These are phyloP conservation scores for Mycena alexandri DNA, from an alignment of 768 basidiomycete genomes.

Conservation along the genomic window DNA sequence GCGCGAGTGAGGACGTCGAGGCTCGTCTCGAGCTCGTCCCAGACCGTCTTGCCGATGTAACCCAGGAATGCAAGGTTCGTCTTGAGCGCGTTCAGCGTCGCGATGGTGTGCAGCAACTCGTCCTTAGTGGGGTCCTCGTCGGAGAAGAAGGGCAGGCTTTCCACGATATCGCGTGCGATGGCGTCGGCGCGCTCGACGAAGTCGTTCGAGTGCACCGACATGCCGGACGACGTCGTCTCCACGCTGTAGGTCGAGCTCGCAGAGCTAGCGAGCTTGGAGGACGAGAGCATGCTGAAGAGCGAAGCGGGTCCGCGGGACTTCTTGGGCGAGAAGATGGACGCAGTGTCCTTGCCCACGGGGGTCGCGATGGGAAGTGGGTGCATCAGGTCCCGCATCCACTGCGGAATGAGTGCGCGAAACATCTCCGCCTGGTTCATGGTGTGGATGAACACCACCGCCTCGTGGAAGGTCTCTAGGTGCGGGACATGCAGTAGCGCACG, in stretches of 20 bases:
- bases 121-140: constrained; percentile 21
- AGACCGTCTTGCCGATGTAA: constrained; percentile 46
- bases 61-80: constrained; percentile 53
- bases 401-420: constrained; percentile 51
- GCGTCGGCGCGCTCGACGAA: constrained; percentile 34
- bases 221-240: constrained; percentile 27
- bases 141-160: constrained; percentile 22
- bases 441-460: constrained; percentile 53
- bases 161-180: constrained; percentile 48
- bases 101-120: constrained; percentile 40
- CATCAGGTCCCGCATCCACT: constrained; percentile 54
- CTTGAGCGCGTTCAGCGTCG: constrained; percentile 46
- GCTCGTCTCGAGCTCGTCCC: constrained; percentile 47
- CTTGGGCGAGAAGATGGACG: constrained; percentile 20
- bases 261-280: constrained; percentile 25
- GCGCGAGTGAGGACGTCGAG: constrained; percentile 22
- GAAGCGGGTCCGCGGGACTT: constrained; percentile 15
- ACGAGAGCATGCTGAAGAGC: constrained; percentile 13
- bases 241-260: constrained; percentile 33
- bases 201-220: constrained; percentile 27
- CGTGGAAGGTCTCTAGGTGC: constrained; percentile 50
- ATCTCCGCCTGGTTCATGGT: constrained; percentile 54
- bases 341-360: constrained; percentile 13
- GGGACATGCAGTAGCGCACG: constrained; percentile 50
- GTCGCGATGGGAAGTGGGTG: constrained; percentile 44